Conservation (phyloP, 2,329 filamentous ascomycete species). For the Xylaria sp. region DNA sequence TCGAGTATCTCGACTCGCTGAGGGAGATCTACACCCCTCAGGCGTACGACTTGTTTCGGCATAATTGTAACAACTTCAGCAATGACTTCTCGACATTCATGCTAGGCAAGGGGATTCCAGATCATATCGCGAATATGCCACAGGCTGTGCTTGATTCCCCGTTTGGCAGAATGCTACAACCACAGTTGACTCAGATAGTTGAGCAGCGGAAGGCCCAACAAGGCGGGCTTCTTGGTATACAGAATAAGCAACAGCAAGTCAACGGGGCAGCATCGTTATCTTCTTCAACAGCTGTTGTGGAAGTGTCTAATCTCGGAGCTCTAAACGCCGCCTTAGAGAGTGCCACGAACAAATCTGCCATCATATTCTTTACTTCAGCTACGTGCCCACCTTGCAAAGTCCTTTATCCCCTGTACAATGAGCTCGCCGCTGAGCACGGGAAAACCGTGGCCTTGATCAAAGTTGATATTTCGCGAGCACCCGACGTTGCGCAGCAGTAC, state of each 20-base stretch:
- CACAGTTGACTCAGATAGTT: conserved; percentile 64
- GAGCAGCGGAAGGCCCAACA: conserved; percentile 54
- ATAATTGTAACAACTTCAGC: conserved; percentile 98
- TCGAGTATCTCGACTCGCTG: conserved; percentile 87
- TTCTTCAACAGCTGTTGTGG: conserved; percentile 56
- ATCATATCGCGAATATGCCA: conserved; percentile 84
- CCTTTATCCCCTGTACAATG: conserved; percentile 81
- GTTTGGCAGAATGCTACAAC: conserved; percentile 85
- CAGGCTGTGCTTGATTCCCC: conserved; percentile 84
- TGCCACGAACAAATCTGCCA: conserved; percentile 71
- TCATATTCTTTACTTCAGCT: conserved; percentile 91
- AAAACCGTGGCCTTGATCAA: conserved; percentile 77
- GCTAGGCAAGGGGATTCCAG: conserved; percentile 84
- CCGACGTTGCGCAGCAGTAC: conserved; percentile 68
- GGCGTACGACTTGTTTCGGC: conserved; percentile 86
- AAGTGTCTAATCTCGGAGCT: conserved; percentile 62
- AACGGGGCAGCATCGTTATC: conserved; percentile 28
- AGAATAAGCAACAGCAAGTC: conserved; percentile 43
- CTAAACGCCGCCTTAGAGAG: conserved; percentile 65
- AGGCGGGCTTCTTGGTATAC: conserved; percentile 60
- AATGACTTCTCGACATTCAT: conserved; percentile 92
- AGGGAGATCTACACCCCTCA: conserved; percentile 79
- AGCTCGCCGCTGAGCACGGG: conserved; percentile 75
- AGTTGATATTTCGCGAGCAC: conserved; percentile 74
- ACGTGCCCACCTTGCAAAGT: conserved; percentile 85